These are phyloP conservation scores for Tubosaeta sp. DNA, from an alignment of 768 basidiomycete genomes.

Conservation along the genomic window DNA sequence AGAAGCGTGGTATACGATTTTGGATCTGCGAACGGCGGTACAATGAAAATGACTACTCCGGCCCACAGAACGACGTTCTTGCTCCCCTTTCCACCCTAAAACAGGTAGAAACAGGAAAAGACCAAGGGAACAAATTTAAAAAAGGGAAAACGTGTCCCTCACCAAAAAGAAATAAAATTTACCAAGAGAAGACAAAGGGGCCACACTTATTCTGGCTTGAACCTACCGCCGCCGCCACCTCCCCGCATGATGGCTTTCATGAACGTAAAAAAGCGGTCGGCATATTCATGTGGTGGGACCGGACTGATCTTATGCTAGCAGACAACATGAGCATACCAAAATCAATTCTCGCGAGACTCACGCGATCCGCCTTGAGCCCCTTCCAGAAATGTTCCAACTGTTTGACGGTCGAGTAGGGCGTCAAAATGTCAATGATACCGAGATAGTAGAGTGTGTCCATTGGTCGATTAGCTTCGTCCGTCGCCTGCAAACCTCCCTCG, in stretches of 20 bases:
- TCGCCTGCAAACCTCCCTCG: slow-evolving; percentile 88
- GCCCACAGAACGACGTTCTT: neutral
- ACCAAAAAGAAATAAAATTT: neutral
- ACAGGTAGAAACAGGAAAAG: neutral
- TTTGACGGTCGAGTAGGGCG: slow-evolving; percentile 79
- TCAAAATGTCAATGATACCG: slow-evolving; percentile 95
- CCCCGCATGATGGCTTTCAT: slow-evolving; percentile 84
- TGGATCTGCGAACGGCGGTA: neutral
- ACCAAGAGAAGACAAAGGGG: neutral
- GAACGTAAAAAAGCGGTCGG: slow-evolving; percentile 81
- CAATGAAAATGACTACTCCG: neutral
- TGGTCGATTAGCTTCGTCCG: slow-evolving; percentile 74
- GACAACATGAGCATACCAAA: neutral
- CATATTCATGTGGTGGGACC: slow-evolving; percentile 84
- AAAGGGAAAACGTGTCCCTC: slow-evolving; percentile 3
- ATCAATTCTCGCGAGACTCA: slow-evolving; percentile 40
- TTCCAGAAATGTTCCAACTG: slow-evolving; percentile 90
- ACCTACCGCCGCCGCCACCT: slow-evolving; percentile 58
- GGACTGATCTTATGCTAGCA: slow-evolving; percentile 92
- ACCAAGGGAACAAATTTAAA: slow-evolving; percentile 8
- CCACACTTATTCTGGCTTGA: slow-evolving; percentile 39
- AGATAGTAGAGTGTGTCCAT: slow-evolving; percentile 86
- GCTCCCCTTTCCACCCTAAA: neutral
- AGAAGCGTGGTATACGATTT: slow-evolving; percentile 15
- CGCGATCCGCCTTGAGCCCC: slow-evolving; percentile 79